Base-by-base conservation (phyloP, 2,329 filamentous ascomycete genomes). In the Gnomoniopsis sp. region DNA sequence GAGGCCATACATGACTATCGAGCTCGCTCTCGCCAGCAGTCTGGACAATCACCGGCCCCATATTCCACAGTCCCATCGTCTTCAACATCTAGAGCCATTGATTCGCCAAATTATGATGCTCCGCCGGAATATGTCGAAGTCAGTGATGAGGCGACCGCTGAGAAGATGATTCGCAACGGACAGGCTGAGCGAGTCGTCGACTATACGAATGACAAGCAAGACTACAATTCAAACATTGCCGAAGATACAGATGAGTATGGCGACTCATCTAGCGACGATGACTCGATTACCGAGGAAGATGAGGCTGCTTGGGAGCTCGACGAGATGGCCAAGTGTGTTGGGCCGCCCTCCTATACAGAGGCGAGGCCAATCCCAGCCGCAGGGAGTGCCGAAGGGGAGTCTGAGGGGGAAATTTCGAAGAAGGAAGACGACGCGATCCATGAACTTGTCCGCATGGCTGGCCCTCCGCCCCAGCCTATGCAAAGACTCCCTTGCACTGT, bases 401-500 rank as follows among this genome's bases (percentile, higher is more conserved):
- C 63, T 3, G 58, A 62, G 8, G 61, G 64, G 41, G 57, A 36
- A 47, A 64, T 61, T 51, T 17, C 49, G 4, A 64, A 61, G 55
- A 65, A 66, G 60, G 26, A 62, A 19, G 57, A 63, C 48, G 21
- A 50, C 6, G 62, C 65, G 60, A 51, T 65, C 12, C 56, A 55
- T 1, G 59, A 63, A n/a, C 49, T 67, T 19, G 64, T 66, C 8
- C 43, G 58, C 2, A 49, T 65, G 60, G 64, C 66, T 23, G 66
- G 66, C 0, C 60, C 64, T 6, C 50, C 53, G 6, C 66, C 66
- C 2, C 47, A 48, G 0, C 63, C 60, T 0, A 8, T 34, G 2
- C 46, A 53, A 11, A 61, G 61, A 12, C 36, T 74, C 2, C 64
- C 68, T 1, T 69, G 65, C 22, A 73, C 74, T 2, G 73, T 75